Evolutionary conservation across 371 early-diverging fungal species (phyloP), one percentile per base, ranked within the genome.

Genomic region (Blastocladiella emersonii): DNA sequence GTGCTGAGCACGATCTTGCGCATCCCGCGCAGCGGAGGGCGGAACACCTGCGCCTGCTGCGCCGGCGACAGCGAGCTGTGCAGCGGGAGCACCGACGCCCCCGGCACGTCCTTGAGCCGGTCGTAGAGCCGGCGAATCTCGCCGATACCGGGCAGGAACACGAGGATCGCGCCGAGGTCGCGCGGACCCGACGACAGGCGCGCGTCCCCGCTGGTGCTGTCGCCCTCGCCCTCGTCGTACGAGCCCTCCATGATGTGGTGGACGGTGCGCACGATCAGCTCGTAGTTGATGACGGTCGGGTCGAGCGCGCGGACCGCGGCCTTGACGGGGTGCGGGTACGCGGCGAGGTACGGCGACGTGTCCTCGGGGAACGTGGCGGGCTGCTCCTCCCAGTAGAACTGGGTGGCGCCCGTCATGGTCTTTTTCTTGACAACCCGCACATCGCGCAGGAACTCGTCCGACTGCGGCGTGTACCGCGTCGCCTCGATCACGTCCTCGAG

Each of bases 1-100:
- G 95, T 96, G 5, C 89, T 76, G 56, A 98, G 70, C 23, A 98
- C 89, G 61, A 93, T 83, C 71, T 95, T 95, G 36, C 94, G 76
- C 19, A 79, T 66, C 0, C 85, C 84, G 0, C 68, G 60, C 1
- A 83, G 80, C 15, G 85, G 84, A 7, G 74, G 65, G 34, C 81
- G 81, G 70, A 86, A 85, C 2, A 85, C 86, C 19, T 74, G 75
- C 37, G 79, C 78, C 67, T 91, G 86, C 13, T 81, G 76, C 23
- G 83, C 84, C 3, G 84, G 79, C 2, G 90, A 81, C 8, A 92
- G 67, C 7, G 85, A 77, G 1, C 91, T 87, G 65, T 93, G 93
- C 66, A 93, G 72, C 45, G 83, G 76, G 55, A 70, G 70, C 0
- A 63, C 25, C n/a, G 61, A 60, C 43, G 71, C 63, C 5, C 56